These are phyloP conservation scores for Stagonosporopsis tanaceti DNA, from an alignment of 2,329 filamentous ascomycete genomes.

Conservation along the genomic window DNA sequence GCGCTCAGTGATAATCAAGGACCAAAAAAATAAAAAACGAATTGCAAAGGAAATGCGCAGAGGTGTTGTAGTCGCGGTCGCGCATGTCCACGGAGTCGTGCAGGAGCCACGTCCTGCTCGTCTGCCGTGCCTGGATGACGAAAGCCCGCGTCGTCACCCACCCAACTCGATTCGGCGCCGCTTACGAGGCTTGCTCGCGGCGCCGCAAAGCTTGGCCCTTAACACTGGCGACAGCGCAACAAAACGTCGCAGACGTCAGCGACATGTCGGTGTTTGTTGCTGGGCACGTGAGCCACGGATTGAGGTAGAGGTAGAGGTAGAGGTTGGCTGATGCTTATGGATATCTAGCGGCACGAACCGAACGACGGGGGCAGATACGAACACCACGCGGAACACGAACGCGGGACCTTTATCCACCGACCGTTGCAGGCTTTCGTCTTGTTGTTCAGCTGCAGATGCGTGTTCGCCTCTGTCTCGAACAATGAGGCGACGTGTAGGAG, in stretches of 20 bases:
- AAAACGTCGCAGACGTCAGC: neutral
- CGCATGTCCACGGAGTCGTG: neutral
- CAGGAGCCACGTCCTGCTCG: neutral
- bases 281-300: neutral
- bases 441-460: no score
- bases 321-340: no score
- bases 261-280: neutral
- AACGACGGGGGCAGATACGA: neutral
- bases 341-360: slow-evolving; percentile 1
- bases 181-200: slow-evolving; percentile 13
- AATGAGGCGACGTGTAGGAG: no score
- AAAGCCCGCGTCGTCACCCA: slow-evolving; percentile 14
- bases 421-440: no score
- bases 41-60: neutral
- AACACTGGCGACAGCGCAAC: neutral
- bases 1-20: neutral
- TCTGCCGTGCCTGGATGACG: slow-evolving; percentile 9
- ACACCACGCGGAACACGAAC: neutral
- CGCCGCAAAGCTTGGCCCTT: neutral
- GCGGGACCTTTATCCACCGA: no score
- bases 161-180: slow-evolving; percentile 2
- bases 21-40: neutral
- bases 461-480: no score
- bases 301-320: no score
- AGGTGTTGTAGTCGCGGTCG: neutral